Percentiles rank a stretch among this genome's conserved stretches.
These are phyloP conservation scores for Cercospora berteroae DNA, from an alignment of 2,329 filamentous ascomycete species.

Conservation along the genomic window DNA sequence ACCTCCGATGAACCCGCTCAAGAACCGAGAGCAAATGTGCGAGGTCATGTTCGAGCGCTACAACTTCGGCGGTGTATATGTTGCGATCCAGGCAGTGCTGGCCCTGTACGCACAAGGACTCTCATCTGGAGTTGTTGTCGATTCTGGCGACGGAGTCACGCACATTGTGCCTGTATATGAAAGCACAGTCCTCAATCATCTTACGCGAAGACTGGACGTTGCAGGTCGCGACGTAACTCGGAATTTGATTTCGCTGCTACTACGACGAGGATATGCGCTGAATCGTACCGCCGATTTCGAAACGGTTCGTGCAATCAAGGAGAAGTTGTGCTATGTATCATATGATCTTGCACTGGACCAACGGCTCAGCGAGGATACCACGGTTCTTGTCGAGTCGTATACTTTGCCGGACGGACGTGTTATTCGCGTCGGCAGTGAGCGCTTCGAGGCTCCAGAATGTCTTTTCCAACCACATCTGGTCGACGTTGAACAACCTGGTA, in stretches of 20 bases:
- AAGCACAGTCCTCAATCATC: slow-evolving; percentile 94
- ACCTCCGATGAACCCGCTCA: slow-evolving; percentile 95
- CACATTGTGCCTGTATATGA: slow-evolving; percentile 99
- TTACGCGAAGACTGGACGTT: slow-evolving; percentile 89
- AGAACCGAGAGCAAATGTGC: slow-evolving; percentile 96
- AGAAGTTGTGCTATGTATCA: slow-evolving; percentile 99
- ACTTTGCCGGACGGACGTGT: slow-evolving; percentile 94
- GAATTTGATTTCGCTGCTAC: slow-evolving; percentile 91
- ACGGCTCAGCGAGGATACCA: slow-evolving; percentile 93
- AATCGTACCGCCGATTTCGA: slow-evolving; percentile 99
- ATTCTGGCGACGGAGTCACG: slow-evolving; percentile 96
- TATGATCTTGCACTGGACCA: slow-evolving; percentile 98
- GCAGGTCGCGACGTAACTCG: slow-evolving; percentile 97
- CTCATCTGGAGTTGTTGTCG: slow-evolving; percentile 86
- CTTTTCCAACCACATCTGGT: slow-evolving; percentile 98
- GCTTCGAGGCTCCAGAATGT: slow-evolving; percentile 97
- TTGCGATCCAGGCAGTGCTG: slow-evolving; percentile 94
- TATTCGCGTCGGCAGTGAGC: slow-evolving; percentile 92
- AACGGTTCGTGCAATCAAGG: slow-evolving; percentile 98
- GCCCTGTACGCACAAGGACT: slow-evolving; percentile 93
- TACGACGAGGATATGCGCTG: slow-evolving; percentile 90
- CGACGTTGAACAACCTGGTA: slow-evolving; percentile 93
- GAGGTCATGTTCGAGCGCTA: slow-evolving; percentile 99
- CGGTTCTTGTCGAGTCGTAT: slow-evolving; percentile 94
- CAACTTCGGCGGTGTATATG: slow-evolving; percentile 93